Conservation (phyloP, 176 grass and related monocot species). For the Tuctoria greenei region DNA sequence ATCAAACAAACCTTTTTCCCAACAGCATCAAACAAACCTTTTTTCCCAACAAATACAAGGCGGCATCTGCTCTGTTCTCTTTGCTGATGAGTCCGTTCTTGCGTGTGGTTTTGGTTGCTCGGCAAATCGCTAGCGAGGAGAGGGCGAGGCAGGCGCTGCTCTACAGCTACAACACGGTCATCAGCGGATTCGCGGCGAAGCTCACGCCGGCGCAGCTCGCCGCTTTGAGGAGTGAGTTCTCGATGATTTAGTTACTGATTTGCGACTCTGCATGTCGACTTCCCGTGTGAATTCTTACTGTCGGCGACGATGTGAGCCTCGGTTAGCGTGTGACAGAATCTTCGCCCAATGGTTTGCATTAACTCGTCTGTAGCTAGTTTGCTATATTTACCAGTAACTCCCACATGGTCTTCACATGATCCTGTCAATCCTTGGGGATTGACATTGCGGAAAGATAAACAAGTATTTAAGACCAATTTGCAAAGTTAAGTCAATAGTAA, state of each 20-base stretch:
- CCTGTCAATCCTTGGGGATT: background rate
- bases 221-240: constrained; percentile 51
- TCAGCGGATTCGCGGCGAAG: constrained; percentile 69
- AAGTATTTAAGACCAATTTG: background rate
- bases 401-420: constrained; percentile 12
- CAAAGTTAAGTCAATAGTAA: background rate
- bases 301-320: no score
- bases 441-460: background rate
- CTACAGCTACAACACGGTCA: constrained; percentile 53
- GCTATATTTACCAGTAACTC: constrained; percentile 2
- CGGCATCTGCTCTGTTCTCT: no score
- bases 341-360: no score
- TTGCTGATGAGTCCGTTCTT: no score
- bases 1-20: background rate
- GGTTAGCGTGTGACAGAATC: no score
- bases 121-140: constrained; percentile 42
- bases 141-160: constrained; percentile 50
- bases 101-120: no score
- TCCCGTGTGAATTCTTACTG: no score
- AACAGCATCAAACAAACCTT: background rate
- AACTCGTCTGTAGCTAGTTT: no score
- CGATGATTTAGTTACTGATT: no score
- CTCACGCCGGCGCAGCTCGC: constrained; percentile 60
- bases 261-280: no score
- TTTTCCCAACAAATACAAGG: background rate